Evolutionary conservation across 805 yeast species (phyloP).

Genomic region (Metschnikowia cerradonensis): DNA sequence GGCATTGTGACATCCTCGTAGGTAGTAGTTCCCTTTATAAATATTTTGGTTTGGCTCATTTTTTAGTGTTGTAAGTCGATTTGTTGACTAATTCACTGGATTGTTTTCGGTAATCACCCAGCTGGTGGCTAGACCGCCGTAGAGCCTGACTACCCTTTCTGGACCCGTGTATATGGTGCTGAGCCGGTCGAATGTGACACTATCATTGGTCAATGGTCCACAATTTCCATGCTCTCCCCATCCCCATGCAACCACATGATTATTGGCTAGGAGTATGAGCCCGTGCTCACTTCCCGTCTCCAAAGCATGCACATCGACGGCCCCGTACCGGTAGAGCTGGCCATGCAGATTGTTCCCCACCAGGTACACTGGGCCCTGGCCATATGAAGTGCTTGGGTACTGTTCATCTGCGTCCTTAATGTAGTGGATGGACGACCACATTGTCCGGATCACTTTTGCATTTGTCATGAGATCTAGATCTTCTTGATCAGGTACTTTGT

Average conservation of each 20-base stretch:
- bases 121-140: slow-evolving; percentile 67
- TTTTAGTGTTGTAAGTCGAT: no score
- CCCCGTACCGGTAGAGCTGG: slow-evolving; percentile 44
- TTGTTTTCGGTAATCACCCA: slow-evolving; percentile 44
- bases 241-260: slow-evolving; percentile 74
- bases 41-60: no score
- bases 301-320: slow-evolving; percentile 23
- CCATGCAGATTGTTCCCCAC: slow-evolving; percentile 76
- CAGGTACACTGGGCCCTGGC: slow-evolving; percentile 33
- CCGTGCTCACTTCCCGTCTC: slow-evolving; percentile 90
- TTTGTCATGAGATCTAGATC: not conserved
- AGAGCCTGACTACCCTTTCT: slow-evolving; percentile 28
- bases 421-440: slow-evolving; percentile 79
- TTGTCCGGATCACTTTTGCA: slow-evolving; percentile 36
- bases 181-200: slow-evolving; percentile 35
- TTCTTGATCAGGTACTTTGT: slow-evolving; percentile 20
- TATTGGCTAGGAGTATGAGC: slow-evolving; percentile 31
- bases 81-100: not conserved
- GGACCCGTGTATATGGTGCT: slow-evolving; percentile 28
- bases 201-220: slow-evolving; percentile 39
- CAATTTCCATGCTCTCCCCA: slow-evolving; percentile 99
- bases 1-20: slow-evolving; percentile 53
- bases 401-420: not conserved
- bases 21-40: no score
- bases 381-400: not conserved